Conservation (phyloP, 2,329 filamentous ascomycete genomes). For the Xylaria sp. region DNA sequence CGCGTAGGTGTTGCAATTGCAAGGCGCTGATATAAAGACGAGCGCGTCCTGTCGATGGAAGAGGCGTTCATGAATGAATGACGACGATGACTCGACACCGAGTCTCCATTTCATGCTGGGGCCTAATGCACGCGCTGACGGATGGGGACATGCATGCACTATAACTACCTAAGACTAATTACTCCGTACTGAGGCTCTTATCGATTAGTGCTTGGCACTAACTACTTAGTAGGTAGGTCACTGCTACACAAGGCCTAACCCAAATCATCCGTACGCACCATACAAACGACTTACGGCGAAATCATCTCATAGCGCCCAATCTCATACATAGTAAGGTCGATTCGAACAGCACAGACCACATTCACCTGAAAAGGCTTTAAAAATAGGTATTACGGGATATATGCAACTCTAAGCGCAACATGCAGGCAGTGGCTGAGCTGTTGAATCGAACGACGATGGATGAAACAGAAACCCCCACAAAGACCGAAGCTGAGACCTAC, state of each 20-base stretch:
- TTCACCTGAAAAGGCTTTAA: background rate
- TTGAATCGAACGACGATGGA: slow-evolving; percentile 34
- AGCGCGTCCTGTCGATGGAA: background rate
- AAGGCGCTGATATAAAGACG: background rate
- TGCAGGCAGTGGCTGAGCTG: slow-evolving; percentile 36
- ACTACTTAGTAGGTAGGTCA: too few species aligned
- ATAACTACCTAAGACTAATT: too few species aligned
- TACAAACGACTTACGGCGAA: background rate
- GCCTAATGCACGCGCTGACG: background rate
- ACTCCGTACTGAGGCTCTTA: background rate
- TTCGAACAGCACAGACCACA: background rate
- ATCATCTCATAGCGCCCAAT: background rate
- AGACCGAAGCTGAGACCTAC: slow-evolving; percentile 64
- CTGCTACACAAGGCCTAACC: too few species aligned
- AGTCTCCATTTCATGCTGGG: background rate
- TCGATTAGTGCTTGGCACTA: background rate
- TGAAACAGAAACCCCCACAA: slow-evolving; percentile 49
- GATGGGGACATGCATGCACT: slow-evolving; percentile 5
- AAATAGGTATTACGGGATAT: background rate
- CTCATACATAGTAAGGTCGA: background rate
- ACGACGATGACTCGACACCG: slow-evolving; percentile 11
- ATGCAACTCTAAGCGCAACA: slow-evolving; percentile 7
- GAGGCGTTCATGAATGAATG: background rate
- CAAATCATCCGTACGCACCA: background rate
- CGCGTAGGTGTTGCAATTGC: background rate